Conservation (phyloP, 306 rosid genomes). For the Castanea sativa region DNA sequence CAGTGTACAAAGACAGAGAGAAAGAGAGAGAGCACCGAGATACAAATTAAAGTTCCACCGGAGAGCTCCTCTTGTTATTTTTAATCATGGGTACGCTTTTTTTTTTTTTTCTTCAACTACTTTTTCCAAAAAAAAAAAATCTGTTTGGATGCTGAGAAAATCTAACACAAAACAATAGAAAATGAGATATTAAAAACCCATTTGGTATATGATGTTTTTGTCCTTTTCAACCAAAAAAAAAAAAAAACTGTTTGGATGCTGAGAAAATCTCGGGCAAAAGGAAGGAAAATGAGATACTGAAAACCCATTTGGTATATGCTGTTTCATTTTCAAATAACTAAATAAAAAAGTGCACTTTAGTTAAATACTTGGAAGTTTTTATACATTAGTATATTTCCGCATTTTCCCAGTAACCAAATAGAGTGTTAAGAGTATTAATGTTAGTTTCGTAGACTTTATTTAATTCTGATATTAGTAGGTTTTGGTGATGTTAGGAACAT, state of each 20-base stretch:
- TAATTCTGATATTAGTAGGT: not conserved
- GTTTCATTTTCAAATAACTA: not conserved
- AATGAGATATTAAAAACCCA: not conserved
- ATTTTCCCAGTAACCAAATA: not conserved
- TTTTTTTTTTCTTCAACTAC: not conserved
- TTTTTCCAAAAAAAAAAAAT: not conserved
- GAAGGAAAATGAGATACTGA: not conserved
- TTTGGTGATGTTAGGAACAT: conserved; percentile 23
- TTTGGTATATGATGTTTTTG: not conserved
- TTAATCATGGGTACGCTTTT: not conserved
- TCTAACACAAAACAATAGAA: not conserved
- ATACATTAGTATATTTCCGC: not conserved
- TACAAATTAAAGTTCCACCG: not conserved
- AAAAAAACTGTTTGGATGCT: too few relatives aligned
- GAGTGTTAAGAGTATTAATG: not conserved
- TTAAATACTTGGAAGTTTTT: not conserved
- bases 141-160: not conserved
- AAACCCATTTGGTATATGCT: not conserved
- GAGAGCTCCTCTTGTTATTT: not conserved
- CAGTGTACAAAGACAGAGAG: too few relatives aligned
- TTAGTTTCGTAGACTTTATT: not conserved
- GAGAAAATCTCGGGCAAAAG: not conserved
- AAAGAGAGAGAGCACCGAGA: not conserved
- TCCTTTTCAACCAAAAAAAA: not conserved
- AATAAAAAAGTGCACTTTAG: not conserved